Evolutionary conservation across 2,329 filamentous ascomycete species (phyloP).

Genomic region (Aspergillus sergii): DNA sequence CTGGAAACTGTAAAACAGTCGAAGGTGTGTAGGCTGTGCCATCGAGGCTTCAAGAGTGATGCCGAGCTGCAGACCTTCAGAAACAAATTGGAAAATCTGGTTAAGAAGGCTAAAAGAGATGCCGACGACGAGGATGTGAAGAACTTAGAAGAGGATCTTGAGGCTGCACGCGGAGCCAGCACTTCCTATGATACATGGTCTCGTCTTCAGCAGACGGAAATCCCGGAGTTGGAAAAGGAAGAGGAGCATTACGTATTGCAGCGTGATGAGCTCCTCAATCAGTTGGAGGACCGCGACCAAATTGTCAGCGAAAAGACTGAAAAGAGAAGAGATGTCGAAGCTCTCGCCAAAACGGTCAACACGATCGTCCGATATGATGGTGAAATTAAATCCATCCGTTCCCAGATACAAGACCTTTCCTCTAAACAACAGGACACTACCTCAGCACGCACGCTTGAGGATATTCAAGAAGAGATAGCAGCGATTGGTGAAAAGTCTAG

Average conservation of each 20-base stretch:
- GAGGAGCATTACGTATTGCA: slow-evolving; percentile 64
- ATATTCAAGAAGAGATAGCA: slow-evolving; percentile 78
- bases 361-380: slow-evolving; percentile 72
- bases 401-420: slow-evolving; percentile 73
- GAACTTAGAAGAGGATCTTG: slow-evolving; percentile 64
- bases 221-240: slow-evolving; percentile 69
- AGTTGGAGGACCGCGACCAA: slow-evolving; percentile 69
- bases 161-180: slow-evolving; percentile 63
- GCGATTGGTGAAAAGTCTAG: slow-evolving; percentile 68
- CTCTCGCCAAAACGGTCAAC: slow-evolving; percentile 72
- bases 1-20: slow-evolving; percentile 66
- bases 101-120: slow-evolving; percentile 55
- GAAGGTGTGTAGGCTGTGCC: slow-evolving; percentile 76
- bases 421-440: slow-evolving; percentile 73
- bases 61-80: slow-evolving; percentile 65
- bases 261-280: slow-evolving; percentile 60
- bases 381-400: slow-evolving; percentile 71
- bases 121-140: slow-evolving; percentile 65
- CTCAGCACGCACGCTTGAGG: slow-evolving; percentile 71
- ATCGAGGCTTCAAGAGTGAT: slow-evolving; percentile 65
- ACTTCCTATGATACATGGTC: slow-evolving; percentile 74
- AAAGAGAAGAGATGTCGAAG: slow-evolving; percentile 72
- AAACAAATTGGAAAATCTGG: slow-evolving; percentile 63
- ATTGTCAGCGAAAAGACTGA: slow-evolving; percentile 64
- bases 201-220: slow-evolving; percentile 67